phyloP scores from a whole-genome alignment of 257 asterid species.

The Anisodus acutangulus region DNA sequence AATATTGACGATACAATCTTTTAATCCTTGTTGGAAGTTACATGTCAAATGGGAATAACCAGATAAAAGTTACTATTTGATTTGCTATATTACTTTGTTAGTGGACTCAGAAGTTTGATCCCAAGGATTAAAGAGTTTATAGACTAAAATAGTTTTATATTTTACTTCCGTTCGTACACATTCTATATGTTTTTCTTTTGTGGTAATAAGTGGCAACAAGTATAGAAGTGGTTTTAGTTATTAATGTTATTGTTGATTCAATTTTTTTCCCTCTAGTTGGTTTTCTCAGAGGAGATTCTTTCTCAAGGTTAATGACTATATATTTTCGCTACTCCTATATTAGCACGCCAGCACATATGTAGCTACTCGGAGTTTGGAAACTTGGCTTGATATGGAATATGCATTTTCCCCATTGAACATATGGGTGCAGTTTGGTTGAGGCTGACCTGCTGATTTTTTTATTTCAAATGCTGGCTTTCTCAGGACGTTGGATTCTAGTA shows the following conservation, averaged over 20 bases:
- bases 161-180: too few relatives aligned
- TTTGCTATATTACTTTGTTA: constrained; percentile 17
- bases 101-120: not conserved
- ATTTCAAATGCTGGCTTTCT: constrained; percentile 82
- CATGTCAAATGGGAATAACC: not conserved
- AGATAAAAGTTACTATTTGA: not conserved
- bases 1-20: not conserved
- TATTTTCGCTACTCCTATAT: constrained; percentile 9
- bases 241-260: not conserved
- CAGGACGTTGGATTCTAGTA: constrained; percentile 97
- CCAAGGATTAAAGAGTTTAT: too few relatives aligned
- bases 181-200: too few relatives aligned
- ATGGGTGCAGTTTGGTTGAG: constrained; percentile 20
- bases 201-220: not conserved
- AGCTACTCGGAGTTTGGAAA: not conserved
- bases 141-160: too few relatives aligned
- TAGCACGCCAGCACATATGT: constrained; percentile 14
- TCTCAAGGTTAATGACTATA: not conserved
- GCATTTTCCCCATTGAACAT: not conserved
- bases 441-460: constrained; percentile 36
- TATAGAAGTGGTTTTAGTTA: constrained; percentile 3
- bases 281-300: not conserved
- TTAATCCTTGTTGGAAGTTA: not conserved
- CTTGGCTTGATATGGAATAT: not conserved
- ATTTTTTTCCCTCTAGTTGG: not conserved